phyloP scores from a whole-genome alignment of 768 basidiomycete genomes.

The Kwoniella europaea region DNA sequence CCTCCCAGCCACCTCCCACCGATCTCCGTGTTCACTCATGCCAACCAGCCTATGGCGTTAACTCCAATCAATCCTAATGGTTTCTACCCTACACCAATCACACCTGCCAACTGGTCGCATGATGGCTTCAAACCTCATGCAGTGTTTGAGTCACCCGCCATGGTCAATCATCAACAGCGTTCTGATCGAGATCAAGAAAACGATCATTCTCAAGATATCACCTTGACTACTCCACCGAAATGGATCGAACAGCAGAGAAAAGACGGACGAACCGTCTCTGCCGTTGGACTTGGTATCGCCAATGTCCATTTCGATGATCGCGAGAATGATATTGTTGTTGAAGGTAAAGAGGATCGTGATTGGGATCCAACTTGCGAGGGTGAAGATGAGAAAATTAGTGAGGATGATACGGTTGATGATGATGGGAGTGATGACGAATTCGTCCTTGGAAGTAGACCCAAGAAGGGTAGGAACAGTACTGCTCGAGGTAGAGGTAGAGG shows the following conservation, averaged over 20 bases:
- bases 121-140: constrained; percentile 24
- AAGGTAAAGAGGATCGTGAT: constrained; percentile 12
- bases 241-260: constrained; percentile 7
- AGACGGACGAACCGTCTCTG: constrained; percentile 20
- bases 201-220: constrained; percentile 33
- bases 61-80: constrained; percentile 33
- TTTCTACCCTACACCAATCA: constrained; percentile 37
- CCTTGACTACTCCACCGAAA: constrained; percentile 41
- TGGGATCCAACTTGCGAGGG: constrained; percentile 3
- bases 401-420: constrained; percentile 16
- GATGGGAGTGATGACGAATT: constrained; percentile 12
- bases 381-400: constrained; percentile 1
- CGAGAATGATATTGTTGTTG: neutral
- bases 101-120: constrained; percentile 28
- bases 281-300: constrained; percentile 50
- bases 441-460: constrained; percentile 7
- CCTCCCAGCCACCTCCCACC: constrained; percentile 10
- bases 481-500: constrained; percentile 12
- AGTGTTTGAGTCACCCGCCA: constrained; percentile 1
- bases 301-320: constrained; percentile 45
- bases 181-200: constrained; percentile 21
- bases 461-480: constrained; percentile 9
- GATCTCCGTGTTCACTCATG: constrained; percentile 11
- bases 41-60: constrained; percentile 6
- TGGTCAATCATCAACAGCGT: constrained; percentile 4